Percentiles rank a stretch among this genome's conserved stretches.
Evolutionary conservation across 2,329 filamentous ascomycete species (phyloP).

Genomic region (Coniochaeta prunicola): DNA sequence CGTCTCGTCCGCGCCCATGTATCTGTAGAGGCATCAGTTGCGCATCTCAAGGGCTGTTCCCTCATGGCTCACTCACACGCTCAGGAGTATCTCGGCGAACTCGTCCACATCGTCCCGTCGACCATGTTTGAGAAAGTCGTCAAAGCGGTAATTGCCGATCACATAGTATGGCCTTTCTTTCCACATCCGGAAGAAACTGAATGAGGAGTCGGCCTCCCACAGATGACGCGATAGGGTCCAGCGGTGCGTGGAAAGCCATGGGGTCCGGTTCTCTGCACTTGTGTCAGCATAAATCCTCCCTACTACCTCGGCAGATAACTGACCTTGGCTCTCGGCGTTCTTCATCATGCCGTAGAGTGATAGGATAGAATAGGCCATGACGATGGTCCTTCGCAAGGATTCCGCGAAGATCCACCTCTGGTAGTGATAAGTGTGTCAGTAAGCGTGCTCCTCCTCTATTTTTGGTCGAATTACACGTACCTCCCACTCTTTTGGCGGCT

Average conservation of each 20-base stretch:
- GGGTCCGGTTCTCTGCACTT: conserved; percentile 4
- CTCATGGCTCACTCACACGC: conserved; percentile 8
- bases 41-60: not conserved
- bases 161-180: conserved; percentile 17
- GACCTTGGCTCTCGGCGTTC: conserved; percentile 4
- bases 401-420: conserved; percentile 27
- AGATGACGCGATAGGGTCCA: conserved; percentile 22
- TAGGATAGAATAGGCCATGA: conserved; percentile 21
- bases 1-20: conserved; percentile 17
- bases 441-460: not conserved
- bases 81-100: conserved; percentile 19
- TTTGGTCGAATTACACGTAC: conserved; percentile 9
- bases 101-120: conserved; percentile 21
- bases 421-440: not conserved
- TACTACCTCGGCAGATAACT: not conserved
- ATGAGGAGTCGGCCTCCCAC: conserved; percentile 21
- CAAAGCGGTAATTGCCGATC: conserved; percentile 20
- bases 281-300: not conserved
- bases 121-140: conserved; percentile 18
- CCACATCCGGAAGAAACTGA: conserved; percentile 20
- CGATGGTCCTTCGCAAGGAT: conserved; percentile 22
- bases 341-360: conserved; percentile 19
- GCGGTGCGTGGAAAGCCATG: conserved; percentile 20
- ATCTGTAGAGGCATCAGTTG: conserved; percentile 12
- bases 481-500: conserved; percentile 18